Percentiles rank a stretch among this genome's conserved stretches.
Evolutionary conservation across 1,139 yeast species (phyloP).

Genomic region (Spathaspora sp.): DNA sequence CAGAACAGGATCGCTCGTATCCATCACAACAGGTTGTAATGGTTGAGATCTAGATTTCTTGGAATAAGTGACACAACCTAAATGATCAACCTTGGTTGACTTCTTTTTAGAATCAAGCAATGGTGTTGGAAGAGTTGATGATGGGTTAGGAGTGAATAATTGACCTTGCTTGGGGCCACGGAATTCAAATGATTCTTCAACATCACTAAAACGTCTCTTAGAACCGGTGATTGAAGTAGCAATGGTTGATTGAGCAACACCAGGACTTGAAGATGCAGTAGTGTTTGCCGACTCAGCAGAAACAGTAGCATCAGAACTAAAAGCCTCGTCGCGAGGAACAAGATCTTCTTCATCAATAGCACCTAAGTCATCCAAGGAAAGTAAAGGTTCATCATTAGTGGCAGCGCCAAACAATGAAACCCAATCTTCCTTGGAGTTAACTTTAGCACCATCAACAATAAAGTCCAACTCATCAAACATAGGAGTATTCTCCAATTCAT

Average conservation of each 20-base stretch:
- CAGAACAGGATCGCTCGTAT: slow-evolving; percentile 59
- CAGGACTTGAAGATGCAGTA: slow-evolving; percentile 9
- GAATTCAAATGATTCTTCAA: slow-evolving; percentile 15
- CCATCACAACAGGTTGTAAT: slow-evolving; percentile 64
- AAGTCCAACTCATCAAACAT: slow-evolving; percentile 61
- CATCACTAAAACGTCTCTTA: slow-evolving; percentile 31
- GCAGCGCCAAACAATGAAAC: slow-evolving; percentile 56
- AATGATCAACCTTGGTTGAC: slow-evolving; percentile 45
- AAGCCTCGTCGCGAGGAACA: slow-evolving; percentile 22
- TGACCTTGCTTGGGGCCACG: slow-evolving; percentile 15
- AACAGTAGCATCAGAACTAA: slow-evolving; percentile 16
- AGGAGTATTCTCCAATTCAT: slow-evolving; percentile 52
- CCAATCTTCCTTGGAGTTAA: slow-evolving; percentile 56
- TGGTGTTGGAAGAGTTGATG: slow-evolving; percentile 37
- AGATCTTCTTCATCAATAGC: slow-evolving; percentile 7
- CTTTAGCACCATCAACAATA: slow-evolving; percentile 44
- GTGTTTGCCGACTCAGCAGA: slow-evolving; percentile 13
- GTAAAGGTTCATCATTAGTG: slow-evolving; percentile 10
- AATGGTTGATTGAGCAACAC: slow-evolving; percentile 2
- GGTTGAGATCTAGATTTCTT: slow-evolving; percentile 61
- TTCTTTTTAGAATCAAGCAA: slow-evolving; percentile 20
- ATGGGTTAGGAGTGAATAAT: slow-evolving; percentile 34
- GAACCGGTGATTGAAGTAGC: slow-evolving; percentile 1
- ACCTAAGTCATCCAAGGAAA: slow-evolving; percentile 9
- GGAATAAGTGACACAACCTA: slow-evolving; percentile 64